These are phyloP conservation scores for Hygrophorus pudorinus DNA, from an alignment of 768 basidiomycete species.

Conservation along the genomic window DNA sequence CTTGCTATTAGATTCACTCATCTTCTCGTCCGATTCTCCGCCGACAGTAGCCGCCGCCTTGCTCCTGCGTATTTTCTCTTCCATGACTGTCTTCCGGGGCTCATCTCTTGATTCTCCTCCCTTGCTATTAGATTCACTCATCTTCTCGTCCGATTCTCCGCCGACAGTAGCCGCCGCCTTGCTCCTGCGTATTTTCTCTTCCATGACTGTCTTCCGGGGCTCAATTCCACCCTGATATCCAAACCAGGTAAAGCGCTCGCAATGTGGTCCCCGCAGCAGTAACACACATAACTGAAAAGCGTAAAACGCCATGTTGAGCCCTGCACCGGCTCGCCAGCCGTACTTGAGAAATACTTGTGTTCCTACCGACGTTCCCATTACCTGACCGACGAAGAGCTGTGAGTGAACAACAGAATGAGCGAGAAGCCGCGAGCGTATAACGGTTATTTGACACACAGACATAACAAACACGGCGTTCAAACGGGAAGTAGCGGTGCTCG, in stretches of 20 bases:
- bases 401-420: background rate
- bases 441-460: slow-evolving; percentile 31
- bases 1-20: no score
- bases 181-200: slow-evolving; percentile 5
- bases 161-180: background rate
- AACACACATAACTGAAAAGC: slow-evolving; percentile 48
- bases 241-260: slow-evolving; percentile 45
- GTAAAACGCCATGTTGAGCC: slow-evolving; percentile 48
- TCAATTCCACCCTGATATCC: slow-evolving; percentile 52
- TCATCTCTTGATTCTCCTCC: no score
- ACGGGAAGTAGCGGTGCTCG: slow-evolving; percentile 46
- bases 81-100: slow-evolving; percentile 29
- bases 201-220: slow-evolving; percentile 29
- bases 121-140: no score
- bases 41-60: background rate
- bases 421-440: background rate
- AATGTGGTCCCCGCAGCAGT: slow-evolving; percentile 61
- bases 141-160: background rate
- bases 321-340: slow-evolving; percentile 64
- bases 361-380: slow-evolving; percentile 71
- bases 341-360: slow-evolving; percentile 56
- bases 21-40: background rate
- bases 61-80: slow-evolving; percentile 5
- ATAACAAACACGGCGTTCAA: slow-evolving; percentile 72
- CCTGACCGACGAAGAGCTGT: slow-evolving; percentile 69